Evolutionary conservation across 495 filamentous ascomycete species (phyloP), one percentile per base, ranked within the genome.

Genomic region (Evernia prunastri): DNA sequence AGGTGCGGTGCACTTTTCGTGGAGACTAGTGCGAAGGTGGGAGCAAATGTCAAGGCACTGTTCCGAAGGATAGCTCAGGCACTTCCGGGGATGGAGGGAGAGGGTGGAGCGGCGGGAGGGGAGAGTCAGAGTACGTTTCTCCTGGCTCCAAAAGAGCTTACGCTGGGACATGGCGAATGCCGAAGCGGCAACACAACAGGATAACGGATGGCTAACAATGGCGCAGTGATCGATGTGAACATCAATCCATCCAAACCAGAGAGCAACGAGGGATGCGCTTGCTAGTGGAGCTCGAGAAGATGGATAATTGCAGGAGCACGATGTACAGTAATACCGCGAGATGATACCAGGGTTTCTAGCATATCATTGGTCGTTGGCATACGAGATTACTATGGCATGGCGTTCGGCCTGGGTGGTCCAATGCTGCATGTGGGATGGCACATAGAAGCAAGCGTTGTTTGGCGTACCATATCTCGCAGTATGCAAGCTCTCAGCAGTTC

Each of bases 41-140:
- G 94, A 12, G 93, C 97, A 73, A 98, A 98, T 72, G 94, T 98
- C 65, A 97, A 98, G 82, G 88, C 86, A 63, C 82, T 98, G 59
- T 98, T 98, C 80, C 89, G 89, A 79, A 86, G 90, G 77, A 98
- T 98, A 81, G 94, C 94, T 57, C 94, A 98, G 77, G 94, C 94
- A 37, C 83, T 98, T 68, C 94, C 94, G 6, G 94, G 94, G 36
- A 98, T 98, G 94, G 94, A 97, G 73, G 92, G 91, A 12, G 83
- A 88, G 65, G 87, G 87, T 69, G 84, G 83, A 66, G 81, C 80
- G 54, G 49, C 39, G 9, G 71, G 75, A 58, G 79, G 75, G 58
- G 83, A 87, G 60, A 90, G 83, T 78, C 84, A 85, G 76, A 89
- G 84, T 86, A 62, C 47, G 36, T 60, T 27, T 65, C 45, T 68